A percentile compares a stretch with the other conserved stretches of the same genome.
phyloP scores from a whole-genome alignment of 2,329 filamentous ascomycete species.

The Talaromyces verruculosus region DNA sequence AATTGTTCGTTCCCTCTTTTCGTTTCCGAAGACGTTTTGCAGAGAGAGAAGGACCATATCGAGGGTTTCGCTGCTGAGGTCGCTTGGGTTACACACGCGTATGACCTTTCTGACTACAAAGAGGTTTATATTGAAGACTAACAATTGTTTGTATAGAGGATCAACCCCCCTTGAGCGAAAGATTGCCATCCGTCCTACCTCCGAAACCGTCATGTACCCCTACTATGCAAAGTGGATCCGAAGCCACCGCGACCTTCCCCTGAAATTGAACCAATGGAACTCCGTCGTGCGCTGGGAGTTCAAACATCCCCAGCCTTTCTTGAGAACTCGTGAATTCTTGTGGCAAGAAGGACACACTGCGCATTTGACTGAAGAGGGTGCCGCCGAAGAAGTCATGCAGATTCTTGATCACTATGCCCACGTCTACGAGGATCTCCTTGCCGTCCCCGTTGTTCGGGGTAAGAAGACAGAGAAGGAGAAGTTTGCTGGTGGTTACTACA shows the following conservation, averaged over 20 bases:
- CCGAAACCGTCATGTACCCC: slow-evolving; percentile 85
- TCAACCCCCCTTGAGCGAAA: slow-evolving; percentile 87
- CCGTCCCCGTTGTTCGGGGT: slow-evolving; percentile 90
- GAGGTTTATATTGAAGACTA: slow-evolving; percentile 25
- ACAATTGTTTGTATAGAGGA: slow-evolving; percentile 57
- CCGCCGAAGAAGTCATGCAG: slow-evolving; percentile 81
- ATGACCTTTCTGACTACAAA: slow-evolving; percentile 24
- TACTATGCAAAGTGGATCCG: slow-evolving; percentile 98
- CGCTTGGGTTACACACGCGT: slow-evolving; percentile 54
- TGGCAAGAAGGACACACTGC: slow-evolving; percentile 98
- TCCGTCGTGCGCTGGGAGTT: slow-evolving; percentile 95
- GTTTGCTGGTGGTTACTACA: slow-evolving; percentile 95
- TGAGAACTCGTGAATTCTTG: slow-evolving; percentile 89
- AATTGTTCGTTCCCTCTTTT: slow-evolving; percentile 98
- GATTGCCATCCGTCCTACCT: slow-evolving; percentile 68
- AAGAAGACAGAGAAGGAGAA: slow-evolving; percentile 97
- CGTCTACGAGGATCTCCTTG: slow-evolving; percentile 90
- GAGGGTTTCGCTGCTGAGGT: slow-evolving; percentile 89
- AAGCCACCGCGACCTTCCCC: slow-evolving; percentile 88
- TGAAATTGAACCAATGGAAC: slow-evolving; percentile 98
- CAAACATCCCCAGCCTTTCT: slow-evolving; percentile 82
- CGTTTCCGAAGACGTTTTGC: slow-evolving; percentile 83
- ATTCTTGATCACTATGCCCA: slow-evolving; percentile 91
- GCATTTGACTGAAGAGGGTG: slow-evolving; percentile 78
- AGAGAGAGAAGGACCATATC: slow-evolving; percentile 89